These are phyloP conservation scores for Fraxinus sp. DNA, from an alignment of 305 asterid genomes.

Conservation along the genomic window DNA sequence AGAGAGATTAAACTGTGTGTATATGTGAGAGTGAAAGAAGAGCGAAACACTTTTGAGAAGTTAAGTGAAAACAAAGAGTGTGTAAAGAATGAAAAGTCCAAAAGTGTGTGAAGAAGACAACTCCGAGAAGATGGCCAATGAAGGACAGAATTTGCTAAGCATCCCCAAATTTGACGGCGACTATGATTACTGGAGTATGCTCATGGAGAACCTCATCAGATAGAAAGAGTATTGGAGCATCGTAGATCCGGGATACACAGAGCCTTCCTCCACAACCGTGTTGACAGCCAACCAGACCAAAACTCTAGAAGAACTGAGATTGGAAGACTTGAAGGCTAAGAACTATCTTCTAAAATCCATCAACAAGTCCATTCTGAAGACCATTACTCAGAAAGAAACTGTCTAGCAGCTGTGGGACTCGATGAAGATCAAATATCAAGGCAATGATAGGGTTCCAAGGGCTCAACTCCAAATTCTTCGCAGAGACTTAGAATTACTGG, in stretches of 20 bases:
- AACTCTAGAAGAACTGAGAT: background rate
- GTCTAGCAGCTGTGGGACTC: background rate
- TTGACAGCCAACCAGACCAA: background rate
- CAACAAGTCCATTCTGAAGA: background rate
- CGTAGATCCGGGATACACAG: background rate
- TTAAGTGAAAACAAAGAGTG: no score
- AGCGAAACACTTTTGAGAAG: background rate
- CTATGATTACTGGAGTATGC: background rate
- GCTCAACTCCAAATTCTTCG: background rate
- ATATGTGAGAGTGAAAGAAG: background rate
- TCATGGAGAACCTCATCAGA: background rate
- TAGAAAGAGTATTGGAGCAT: background rate
- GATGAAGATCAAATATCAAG: background rate
- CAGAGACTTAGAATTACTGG: background rate
- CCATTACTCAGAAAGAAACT: background rate
- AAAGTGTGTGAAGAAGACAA: background rate
- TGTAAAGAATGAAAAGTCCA: no score
- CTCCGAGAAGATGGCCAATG: background rate
- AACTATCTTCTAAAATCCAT: background rate
- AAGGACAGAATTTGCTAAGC: background rate
- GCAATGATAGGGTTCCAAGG: background rate
- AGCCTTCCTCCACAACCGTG: background rate
- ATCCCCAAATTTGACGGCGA: background rate
- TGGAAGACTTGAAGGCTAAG: background rate
- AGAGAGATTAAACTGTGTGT: no score